Conservation (phyloP, 371 early-diverging fungal genomes). For the Mycotypha africana region DNA sequence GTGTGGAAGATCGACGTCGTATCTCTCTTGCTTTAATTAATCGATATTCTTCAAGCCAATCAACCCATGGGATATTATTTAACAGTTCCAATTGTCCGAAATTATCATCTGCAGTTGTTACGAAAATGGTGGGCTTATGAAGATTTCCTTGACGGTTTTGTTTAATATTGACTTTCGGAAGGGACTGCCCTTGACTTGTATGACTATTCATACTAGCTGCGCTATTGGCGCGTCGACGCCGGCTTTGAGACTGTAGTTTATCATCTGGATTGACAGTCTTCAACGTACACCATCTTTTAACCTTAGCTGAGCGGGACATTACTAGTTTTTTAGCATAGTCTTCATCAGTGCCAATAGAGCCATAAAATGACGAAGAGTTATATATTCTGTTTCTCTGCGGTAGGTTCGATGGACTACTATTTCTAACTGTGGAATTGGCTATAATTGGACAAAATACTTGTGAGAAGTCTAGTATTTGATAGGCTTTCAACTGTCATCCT, state of each 20-base stretch:
- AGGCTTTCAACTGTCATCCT: too few species aligned
- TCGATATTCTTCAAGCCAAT: conserved; percentile 50
- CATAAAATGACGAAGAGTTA: conserved; percentile 16
- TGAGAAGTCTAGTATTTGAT: too few species aligned
- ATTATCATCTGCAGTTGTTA: conserved; percentile 21
- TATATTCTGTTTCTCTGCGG: too few species aligned
- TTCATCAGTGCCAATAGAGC: conserved; percentile 10
- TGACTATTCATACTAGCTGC: neutral
- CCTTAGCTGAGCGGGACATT: conserved; percentile 40
- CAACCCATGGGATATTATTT: conserved; percentile 42
- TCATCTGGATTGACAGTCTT: conserved; percentile 1
- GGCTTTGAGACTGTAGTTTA: neutral
- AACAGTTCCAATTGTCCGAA: conserved; percentile 7
- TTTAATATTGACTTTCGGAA: neutral
- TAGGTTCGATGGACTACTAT: too few species aligned
- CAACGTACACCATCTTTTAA: conserved; percentile 31
- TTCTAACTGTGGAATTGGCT: too few species aligned
- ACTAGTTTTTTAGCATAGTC: conserved; percentile 34
- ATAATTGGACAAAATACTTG: too few species aligned
- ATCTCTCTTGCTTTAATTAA: conserved; percentile 25
- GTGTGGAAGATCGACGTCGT: conserved; percentile 17
- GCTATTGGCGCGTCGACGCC: conserved; percentile 9
- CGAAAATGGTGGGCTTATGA: conserved; percentile 33
- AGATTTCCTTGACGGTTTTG: conserved; percentile 9
- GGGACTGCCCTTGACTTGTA: neutral